Base-by-base conservation (phyloP, 306 rosid species). In the Sphenostylis stenocarpa region DNA sequence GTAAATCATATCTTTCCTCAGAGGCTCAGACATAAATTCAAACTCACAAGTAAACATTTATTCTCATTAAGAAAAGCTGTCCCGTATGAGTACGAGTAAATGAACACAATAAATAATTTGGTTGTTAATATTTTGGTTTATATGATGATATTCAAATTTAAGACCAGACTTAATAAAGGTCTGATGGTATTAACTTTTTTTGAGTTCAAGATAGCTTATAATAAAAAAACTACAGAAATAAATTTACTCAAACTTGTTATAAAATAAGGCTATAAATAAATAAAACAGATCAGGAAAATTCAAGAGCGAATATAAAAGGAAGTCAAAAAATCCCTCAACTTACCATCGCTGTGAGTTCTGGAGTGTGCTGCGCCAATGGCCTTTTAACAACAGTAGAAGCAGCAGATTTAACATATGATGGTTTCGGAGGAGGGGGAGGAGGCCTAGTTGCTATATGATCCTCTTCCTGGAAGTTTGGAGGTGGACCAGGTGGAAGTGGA, bases 401-500 rank as follows among this genome's bases (percentile, higher is more conserved):
- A 67, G 99, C 99, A 75, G 97, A 92, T 80, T 96, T 96, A 29
- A 96, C 86, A 91, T 91, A 93, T 2, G 99, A 96, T 41, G 98
- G 99, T 85, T 88, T 96, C 76, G 85, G 98, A 53, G 90, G 88
- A 44, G 51, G 92, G 55, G 47, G 92, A 53, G 73, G 68, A 17
- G 72, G 82, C 85, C 83, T 82, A 43, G 19, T 47, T 80, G 84
- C 83, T 48, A 55, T 20, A 77, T 83, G 63, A 79, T 93, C 96
- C 47, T 85, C 96, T 58, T 96, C 96, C 71, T 60, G 96, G 72
- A 91, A 92, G 80, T 67, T 77, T 33, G 99, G 98, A 69, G 99
- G 99, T 77, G 99, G 99, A 31, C 99, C 99, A 48, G 99, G 99
- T 57, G 99, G 99, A 81, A 92, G 97, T 52, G 98, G 99, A 0